Evolutionary conservation across 202 grass and related monocot genomes (phyloP), one percentile per base, ranked within the genome.

Genomic region (Zizania palustris): DNA sequence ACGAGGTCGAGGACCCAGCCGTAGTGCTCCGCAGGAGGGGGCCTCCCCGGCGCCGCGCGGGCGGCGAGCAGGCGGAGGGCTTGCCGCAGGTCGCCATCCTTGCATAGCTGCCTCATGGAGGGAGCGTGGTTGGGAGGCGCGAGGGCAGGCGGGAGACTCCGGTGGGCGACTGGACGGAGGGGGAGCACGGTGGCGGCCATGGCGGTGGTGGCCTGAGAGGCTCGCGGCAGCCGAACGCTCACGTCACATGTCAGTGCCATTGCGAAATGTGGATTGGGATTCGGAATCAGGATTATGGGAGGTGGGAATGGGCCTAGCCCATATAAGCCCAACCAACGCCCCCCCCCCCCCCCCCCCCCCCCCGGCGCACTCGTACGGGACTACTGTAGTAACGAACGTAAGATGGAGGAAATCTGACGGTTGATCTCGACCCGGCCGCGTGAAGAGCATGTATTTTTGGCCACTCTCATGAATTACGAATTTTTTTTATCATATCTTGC

Each of bases 1-100:
- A 89, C 65, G 65, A 88, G 91, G 74, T 90, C 91, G 15, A 93
- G 78, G 38, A 93, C 72, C 81, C 79, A 65, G 13, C 87, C 79
- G 35, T 87, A 90, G 74, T 82, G 70, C 33, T 93, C 78, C 50
- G 71, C 78, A 0, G 85, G 15, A 37, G 87, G 87, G 2, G 79
- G 2, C 37, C 34, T 60, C 11, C 71, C 62, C 49, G 50, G 81
- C 16, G 68, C 16, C 21, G 51, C 7, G 51, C 46, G 20, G 48
- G 78, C 19, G 19, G 80, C 70, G 56, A 93, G 84, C n/a, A 66
- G 64, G 39, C 10, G 45, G 48, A 93, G 60, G 46, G 81, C 87
- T 53, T 87, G 74, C 0, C 72, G 73, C 45, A 90, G 84, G 84
- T 85, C 76, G 40, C 87, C 81, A 43, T 87, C 87, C 69, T 83